A percentile compares a stretch with the other conserved stretches of the same genome.
These are phyloP conservation scores for Lactarius hatsudake DNA, from an alignment of 768 basidiomycete genomes.

Conservation along the genomic window DNA sequence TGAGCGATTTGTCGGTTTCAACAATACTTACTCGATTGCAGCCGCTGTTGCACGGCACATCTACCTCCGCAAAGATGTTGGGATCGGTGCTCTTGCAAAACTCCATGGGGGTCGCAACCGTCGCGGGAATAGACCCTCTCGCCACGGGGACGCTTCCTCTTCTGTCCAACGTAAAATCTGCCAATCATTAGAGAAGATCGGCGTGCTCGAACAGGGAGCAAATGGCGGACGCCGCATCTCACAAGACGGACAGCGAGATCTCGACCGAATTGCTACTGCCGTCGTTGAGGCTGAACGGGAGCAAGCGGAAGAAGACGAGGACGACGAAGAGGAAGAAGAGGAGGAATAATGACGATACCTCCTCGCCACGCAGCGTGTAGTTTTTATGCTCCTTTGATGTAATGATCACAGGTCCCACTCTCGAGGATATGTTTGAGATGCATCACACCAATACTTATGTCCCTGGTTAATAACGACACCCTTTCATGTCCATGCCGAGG, in stretches of 20 bases:
- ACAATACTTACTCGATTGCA: slow-evolving; percentile 34
- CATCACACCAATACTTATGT: background rate
- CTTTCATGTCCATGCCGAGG: background rate
- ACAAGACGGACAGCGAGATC: slow-evolving; percentile 94
- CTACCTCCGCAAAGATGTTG: slow-evolving; percentile 97
- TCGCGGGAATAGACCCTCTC: slow-evolving; percentile 94
- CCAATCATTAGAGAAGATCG: slow-evolving; percentile 98
- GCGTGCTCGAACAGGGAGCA: slow-evolving; percentile 89
- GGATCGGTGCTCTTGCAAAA: slow-evolving; percentile 90
- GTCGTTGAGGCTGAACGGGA: slow-evolving; percentile 78
- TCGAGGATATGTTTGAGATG: slow-evolving; percentile 10
- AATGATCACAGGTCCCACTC: slow-evolving; percentile 21
- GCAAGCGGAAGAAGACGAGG: slow-evolving; percentile 72
- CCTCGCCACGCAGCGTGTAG: slow-evolving; percentile 12
- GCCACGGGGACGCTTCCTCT: slow-evolving; percentile 83
- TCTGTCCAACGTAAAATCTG: slow-evolving; percentile 93
- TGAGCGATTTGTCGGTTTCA: background rate
- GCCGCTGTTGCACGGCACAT: slow-evolving; percentile 98
- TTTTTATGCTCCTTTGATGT: slow-evolving; percentile 8
- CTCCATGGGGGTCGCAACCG: slow-evolving; percentile 95
- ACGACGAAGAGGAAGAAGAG: slow-evolving; percentile 56
- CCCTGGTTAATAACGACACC: background rate
- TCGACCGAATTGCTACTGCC: slow-evolving; percentile 90
- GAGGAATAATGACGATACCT: slow-evolving; percentile 31
- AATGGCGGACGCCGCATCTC: slow-evolving; percentile 95